Evolutionary conservation across 2,329 filamentous ascomycete genomes (phyloP).

Genomic region (Mycosphaerella sp.): DNA sequence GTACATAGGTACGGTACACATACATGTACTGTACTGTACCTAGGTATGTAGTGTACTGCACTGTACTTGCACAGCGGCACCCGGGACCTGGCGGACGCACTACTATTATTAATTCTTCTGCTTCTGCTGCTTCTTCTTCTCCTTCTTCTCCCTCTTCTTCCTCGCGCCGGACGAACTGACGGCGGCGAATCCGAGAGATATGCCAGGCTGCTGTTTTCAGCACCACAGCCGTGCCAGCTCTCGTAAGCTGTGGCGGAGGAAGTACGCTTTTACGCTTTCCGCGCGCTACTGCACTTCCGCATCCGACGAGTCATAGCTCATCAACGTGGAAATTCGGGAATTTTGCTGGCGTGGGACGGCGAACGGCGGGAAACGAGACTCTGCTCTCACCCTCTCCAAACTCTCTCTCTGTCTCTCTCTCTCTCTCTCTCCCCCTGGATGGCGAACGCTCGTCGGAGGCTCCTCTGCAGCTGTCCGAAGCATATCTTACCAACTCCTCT

Average conservation of each 20-base stretch:
- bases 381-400: no score
- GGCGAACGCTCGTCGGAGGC: no score
- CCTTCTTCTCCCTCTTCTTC: no score
- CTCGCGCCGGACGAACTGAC: not conserved
- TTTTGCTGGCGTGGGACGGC: not conserved
- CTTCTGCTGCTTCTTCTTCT: no score
- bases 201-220: not conserved
- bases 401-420: not conserved
- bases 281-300: not conserved
- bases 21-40: no score
- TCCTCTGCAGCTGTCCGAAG: not conserved
- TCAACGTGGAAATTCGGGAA: no score
- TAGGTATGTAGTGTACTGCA: no score
- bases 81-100: no score
- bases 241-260: conserved; percentile 7
- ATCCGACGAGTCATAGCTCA: not conserved
- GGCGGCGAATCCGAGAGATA: conserved; percentile 1
- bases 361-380: conserved; percentile 1
- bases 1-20: no score
- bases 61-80: no score
- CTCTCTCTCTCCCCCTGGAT: not conserved
- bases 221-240: not conserved
- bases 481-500: not conserved
- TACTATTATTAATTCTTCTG: no score
- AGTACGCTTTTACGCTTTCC: not conserved